Conservation (phyloP, 83 land plant species). For the Picea engelmannii region DNA sequence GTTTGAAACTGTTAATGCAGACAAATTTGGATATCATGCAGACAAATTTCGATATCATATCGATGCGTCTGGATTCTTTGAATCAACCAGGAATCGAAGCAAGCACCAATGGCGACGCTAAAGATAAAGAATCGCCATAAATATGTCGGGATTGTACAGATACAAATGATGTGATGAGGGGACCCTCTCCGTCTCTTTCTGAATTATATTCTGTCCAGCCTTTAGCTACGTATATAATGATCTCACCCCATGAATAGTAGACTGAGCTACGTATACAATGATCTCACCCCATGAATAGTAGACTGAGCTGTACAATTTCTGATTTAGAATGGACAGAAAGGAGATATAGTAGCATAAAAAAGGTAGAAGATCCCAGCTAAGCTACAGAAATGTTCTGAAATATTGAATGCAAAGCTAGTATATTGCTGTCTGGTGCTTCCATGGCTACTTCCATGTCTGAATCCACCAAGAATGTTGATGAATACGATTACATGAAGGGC, state of each 20-base stretch:
- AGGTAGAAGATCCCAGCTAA: background rate
- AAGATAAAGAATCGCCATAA: too few species aligned
- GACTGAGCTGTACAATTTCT: background rate
- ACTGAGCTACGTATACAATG: background rate
- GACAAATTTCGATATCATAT: too few species aligned
- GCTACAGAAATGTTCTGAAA: background rate
- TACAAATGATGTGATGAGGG: too few species aligned
- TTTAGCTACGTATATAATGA: background rate
- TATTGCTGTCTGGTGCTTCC: background rate
- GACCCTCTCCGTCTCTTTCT: background rate
- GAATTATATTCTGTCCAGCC: background rate
- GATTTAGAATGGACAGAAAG: too few species aligned
- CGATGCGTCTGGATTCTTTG: too few species aligned
- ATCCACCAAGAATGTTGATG: background rate
- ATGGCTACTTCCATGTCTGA: background rate
- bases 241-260: background rate
- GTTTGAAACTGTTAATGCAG: too few species aligned
- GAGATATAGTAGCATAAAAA: background rate
- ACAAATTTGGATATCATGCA: too few species aligned
- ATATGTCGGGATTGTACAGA: too few species aligned
- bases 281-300: background rate
- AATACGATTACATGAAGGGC: slow-evolving; percentile 1
- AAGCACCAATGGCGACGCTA: too few species aligned
- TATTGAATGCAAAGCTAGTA: background rate
- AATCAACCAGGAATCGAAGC: too few species aligned